phyloP scores from a whole-genome alignment of 2,329 filamentous ascomycete genomes.

The Colletotrichum orbiculare region DNA sequence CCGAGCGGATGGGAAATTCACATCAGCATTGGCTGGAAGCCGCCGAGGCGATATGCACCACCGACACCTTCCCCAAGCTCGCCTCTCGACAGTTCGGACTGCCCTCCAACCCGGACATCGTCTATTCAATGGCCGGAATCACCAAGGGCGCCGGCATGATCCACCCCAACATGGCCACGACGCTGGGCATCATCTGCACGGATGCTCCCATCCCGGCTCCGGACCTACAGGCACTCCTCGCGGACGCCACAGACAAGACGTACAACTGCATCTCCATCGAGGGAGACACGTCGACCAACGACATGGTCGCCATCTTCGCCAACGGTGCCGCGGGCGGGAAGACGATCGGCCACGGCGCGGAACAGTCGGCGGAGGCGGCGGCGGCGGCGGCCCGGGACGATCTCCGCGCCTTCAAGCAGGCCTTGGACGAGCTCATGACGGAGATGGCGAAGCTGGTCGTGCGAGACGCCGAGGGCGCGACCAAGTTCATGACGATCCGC shows the following conservation, averaged over 20 bases:
- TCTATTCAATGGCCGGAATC: conserved; percentile 91
- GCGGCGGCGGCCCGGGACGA: conserved; percentile 64
- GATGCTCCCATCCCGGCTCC: conserved; percentile 82
- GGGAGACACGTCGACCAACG: conserved; percentile 97
- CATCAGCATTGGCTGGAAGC: conserved; percentile 90
- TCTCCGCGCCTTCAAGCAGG: conserved; percentile 75
- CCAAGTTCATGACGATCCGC: conserved; percentile 95
- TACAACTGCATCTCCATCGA: conserved; percentile 99
- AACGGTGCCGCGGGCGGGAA: conserved; percentile 89
- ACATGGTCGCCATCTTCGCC: conserved; percentile 93
- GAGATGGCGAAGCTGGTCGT: conserved; percentile 93
- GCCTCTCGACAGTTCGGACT: conserved; percentile 86
- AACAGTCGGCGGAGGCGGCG: too few species aligned
- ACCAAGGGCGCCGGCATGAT: conserved; percentile 99
- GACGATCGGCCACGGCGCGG: conserved; percentile 55
- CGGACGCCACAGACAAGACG: conserved; percentile 79
- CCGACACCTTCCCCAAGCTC: conserved; percentile 98
- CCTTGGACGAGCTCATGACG: conserved; percentile 81
- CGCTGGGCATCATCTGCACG: conserved; percentile 91
- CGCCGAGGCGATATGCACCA: conserved; percentile 95
- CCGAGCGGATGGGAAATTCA: conserved; percentile 75
- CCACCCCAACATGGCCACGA: conserved; percentile 97
- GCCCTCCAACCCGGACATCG: conserved; percentile 78
- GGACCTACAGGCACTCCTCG: conserved; percentile 77
- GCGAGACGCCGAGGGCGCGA: conserved; percentile 95